Conservation (phyloP, 306 rosid genomes). For the Ochetophila trinervis region DNA sequence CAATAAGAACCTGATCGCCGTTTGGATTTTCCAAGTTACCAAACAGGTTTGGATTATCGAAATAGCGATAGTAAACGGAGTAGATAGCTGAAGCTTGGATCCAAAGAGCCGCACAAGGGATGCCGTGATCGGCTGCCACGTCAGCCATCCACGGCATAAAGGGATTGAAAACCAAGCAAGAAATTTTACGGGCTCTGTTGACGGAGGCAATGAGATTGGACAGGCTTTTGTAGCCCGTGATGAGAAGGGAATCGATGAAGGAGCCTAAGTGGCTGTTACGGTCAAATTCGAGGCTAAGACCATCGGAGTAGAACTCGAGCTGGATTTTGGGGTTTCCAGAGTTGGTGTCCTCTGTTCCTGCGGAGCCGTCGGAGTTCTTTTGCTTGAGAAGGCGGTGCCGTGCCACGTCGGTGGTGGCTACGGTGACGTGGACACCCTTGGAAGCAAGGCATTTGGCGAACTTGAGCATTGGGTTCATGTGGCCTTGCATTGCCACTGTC, state of each 20-base stretch:
- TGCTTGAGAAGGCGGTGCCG: conserved; percentile 25
- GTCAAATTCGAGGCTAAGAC: conserved; percentile 40
- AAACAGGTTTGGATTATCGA: conserved; percentile 12
- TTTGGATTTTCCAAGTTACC: conserved; percentile 27
- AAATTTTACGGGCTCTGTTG: conserved; percentile 9
- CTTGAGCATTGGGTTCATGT: conserved; percentile 32
- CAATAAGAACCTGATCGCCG: conserved; percentile 15
- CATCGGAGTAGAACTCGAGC: conserved; percentile 55
- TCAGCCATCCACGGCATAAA: conserved; percentile 49
- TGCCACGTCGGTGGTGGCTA: conserved; percentile 6
- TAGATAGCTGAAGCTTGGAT: conserved; percentile 46
- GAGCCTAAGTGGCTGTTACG: conserved; percentile 17
- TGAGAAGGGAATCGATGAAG: conserved; percentile 12
- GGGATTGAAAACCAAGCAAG: conserved; percentile 44
- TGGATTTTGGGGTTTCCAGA: background rate
- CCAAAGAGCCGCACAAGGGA: conserved; percentile 65
- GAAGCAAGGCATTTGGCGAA: conserved; percentile 27
- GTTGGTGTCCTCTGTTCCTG: too few species aligned
- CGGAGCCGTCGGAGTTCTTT: background rate
- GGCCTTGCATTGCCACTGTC: conserved; percentile 18
- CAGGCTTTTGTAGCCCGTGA: conserved; percentile 31
- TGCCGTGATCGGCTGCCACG: conserved; percentile 20
- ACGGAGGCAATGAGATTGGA: conserved; percentile 31
- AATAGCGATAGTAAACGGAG: conserved; percentile 45
- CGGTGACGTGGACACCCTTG: conserved; percentile 21